Base-by-base conservation (phyloP, 352 stramenopile genomes). In the Phytophthora pistaciae region DNA sequence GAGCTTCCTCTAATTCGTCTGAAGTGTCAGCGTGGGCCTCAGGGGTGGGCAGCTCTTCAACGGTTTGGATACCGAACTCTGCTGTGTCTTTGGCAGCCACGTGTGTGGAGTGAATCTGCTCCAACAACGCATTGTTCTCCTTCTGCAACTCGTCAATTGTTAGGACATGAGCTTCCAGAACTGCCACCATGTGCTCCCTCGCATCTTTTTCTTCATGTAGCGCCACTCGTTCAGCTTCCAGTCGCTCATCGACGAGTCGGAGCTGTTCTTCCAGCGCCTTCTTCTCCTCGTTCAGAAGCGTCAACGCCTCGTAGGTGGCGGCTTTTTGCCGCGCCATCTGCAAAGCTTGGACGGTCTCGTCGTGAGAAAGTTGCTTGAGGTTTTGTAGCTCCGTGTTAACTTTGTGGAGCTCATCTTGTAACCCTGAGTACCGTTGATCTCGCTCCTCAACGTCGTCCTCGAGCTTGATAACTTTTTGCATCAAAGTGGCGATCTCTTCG, bases 331-430 rank as follows among this genome's bases (percentile, higher is more conserved):
- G 60, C 20, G 77, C 84, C n/a, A 90, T 80, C 52, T 93, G 86
- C 10, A 93, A 76, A 14, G 79, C 84, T 66, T 88, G 84, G 4
- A 93, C 86, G n/a, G 84, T 93, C 9, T 93, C 86, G 38, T 93
- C 86, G 16, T 93, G 77, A 7, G 86, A 93, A 6, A 91, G 70
- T 44, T 88, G 76, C 23, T 80, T 78, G 13, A 81, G 29, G 13
- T 53, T 64, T 46, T 87, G 64, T 0, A 89, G 38, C 46, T 89
- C 78, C 0, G 16, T 54, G 9, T 75, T 70, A 10, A 85, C 50
- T 23, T 49, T 72, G 20, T 74, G 27, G 1, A 87, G 38, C 56
- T 91, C 78, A 1, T 64, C 55, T 54, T 78, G 72, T 18, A 79
- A 27, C 16, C 65, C 76, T 1, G 33, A 20, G 31, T 80, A 82